Evolutionary conservation across 1,139 yeast species (phyloP).

Genomic region (Meyerozyma guilliermondii): DNA sequence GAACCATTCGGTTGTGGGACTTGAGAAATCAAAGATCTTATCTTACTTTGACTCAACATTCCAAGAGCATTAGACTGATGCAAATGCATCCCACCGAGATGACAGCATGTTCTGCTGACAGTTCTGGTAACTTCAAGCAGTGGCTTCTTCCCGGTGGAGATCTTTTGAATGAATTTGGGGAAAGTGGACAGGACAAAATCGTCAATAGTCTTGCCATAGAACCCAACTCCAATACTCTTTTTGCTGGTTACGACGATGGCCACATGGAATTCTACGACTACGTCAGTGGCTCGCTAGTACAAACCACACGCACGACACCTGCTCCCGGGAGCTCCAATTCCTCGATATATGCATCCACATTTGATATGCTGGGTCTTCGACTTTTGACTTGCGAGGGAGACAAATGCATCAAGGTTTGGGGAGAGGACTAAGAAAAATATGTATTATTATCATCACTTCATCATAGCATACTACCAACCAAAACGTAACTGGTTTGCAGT

Average conservation of each 20-base stretch:
- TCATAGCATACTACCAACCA: constrained; percentile 63
- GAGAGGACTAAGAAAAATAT: constrained; percentile 30
- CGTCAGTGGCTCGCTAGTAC: constrained; percentile 60
- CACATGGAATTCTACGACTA: constrained; percentile 75
- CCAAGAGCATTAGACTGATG: constrained; percentile 74
- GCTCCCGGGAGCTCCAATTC: constrained; percentile 66
- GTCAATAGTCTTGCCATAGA: constrained; percentile 68
- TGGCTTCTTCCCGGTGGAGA: constrained; percentile 82
- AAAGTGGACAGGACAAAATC: constrained; percentile 38
- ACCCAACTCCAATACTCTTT: constrained; percentile 57
- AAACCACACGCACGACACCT: constrained; percentile 45
- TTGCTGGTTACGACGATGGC: constrained; percentile 86
- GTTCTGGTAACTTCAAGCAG: constrained; percentile 74
- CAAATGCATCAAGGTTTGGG: constrained; percentile 86
- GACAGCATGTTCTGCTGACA: constrained; percentile 71
- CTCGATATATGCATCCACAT: constrained; percentile 67
- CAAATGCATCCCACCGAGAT: constrained; percentile 65
- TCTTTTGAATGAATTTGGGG: constrained; percentile 43
- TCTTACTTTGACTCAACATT: constrained; percentile 75
- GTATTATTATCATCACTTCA: not conserved
- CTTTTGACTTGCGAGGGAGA: constrained; percentile 87
- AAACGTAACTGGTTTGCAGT: constrained; percentile 94
- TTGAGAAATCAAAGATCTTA: constrained; percentile 33
- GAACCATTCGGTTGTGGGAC: constrained; percentile 87
- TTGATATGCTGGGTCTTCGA: constrained; percentile 77